These are phyloP conservation scores for Yarrowia sp. DNA, from an alignment of 805 yeast genomes.

Conservation along the genomic window DNA sequence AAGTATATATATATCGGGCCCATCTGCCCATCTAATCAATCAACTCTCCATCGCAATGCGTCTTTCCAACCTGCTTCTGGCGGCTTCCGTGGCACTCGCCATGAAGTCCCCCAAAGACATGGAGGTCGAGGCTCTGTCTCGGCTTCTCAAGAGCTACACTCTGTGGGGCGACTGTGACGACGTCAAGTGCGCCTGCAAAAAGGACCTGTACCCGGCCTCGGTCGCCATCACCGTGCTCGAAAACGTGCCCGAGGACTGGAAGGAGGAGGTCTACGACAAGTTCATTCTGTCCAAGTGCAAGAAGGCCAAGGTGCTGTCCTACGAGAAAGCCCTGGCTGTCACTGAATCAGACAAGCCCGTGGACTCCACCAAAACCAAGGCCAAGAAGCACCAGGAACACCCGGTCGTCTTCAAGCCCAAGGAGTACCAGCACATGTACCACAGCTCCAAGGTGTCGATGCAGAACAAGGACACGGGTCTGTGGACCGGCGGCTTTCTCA, in stretches of 20 bases:
- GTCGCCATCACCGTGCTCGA: slow-evolving; percentile 43
- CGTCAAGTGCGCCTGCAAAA: slow-evolving; percentile 47
- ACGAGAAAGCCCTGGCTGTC: neutral
- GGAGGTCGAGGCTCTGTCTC: slow-evolving; percentile 24
- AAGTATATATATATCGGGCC: neutral
- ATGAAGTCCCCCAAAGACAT: slow-evolving; percentile 9
- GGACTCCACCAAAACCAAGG: slow-evolving; percentile 39
- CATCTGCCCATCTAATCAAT: slow-evolving; percentile 34
- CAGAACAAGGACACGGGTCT: slow-evolving; percentile 46
- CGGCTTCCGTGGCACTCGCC: slow-evolving; percentile 4
- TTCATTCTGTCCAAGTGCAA: slow-evolving; percentile 20
- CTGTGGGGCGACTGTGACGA: slow-evolving; percentile 43
- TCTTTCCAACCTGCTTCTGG: slow-evolving; percentile 11
- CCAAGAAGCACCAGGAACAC: slow-evolving; percentile 38
- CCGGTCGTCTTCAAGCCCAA: slow-evolving; percentile 44
- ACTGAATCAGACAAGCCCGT: neutral
- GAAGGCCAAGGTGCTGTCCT: slow-evolving; percentile 2
- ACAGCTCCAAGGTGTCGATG: neutral
- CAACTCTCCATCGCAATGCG: slow-evolving; percentile 8
- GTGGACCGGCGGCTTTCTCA: slow-evolving; percentile 48
- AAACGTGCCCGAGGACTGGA: slow-evolving; percentile 10
- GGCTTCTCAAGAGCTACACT: slow-evolving; percentile 18
- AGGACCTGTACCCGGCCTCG: slow-evolving; percentile 46
- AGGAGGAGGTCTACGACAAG: slow-evolving; percentile 1
- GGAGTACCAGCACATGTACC: slow-evolving; percentile 40